Conservation (phyloP, 441 rosid species). For the Pelargonium cotyledonis region DNA sequence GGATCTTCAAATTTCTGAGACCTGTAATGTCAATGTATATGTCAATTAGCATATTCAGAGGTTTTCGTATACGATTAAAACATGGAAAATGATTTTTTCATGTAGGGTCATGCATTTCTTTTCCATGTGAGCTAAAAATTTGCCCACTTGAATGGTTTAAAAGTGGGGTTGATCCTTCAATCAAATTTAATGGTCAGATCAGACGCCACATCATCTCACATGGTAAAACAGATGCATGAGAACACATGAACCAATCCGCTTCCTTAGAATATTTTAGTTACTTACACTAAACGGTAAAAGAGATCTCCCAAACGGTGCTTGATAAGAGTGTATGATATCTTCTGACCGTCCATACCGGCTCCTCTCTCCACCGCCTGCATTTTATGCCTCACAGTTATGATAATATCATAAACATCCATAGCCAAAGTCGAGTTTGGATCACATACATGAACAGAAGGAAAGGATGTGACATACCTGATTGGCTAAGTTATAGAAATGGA, state of each 20-base stretch:
- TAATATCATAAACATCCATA: not conserved
- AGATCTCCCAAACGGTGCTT: conserved; percentile 97
- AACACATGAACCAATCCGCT: too few species aligned
- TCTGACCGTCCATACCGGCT: conserved; percentile 99
- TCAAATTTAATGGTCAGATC: too few species aligned
- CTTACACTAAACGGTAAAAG: conserved; percentile 94
- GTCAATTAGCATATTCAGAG: not conserved
- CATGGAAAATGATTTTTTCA: too few species aligned
- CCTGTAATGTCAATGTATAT: conserved; percentile 35
- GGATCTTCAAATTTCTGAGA: conserved; percentile 99
- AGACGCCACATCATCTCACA: too few species aligned
- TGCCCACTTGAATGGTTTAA: too few species aligned
- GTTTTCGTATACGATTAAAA: not conserved
- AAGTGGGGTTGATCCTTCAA: not conserved
- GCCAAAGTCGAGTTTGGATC: not conserved
- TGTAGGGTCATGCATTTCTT: too few species aligned
- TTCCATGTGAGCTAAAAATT: too few species aligned
- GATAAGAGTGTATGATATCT: conserved; percentile 81
- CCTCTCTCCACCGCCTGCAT: conserved; percentile 93
- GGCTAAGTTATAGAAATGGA: conserved; percentile 92
- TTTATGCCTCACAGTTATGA: not conserved
- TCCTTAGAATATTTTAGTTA: not conserved
- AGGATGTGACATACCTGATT: conserved; percentile 57
- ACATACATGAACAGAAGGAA: not conserved
- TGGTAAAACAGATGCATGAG: not conserved